Base-by-base conservation (phyloP, 225 moss, liverwort and hornwort species). In the Marchantia polymorpha region DNA sequence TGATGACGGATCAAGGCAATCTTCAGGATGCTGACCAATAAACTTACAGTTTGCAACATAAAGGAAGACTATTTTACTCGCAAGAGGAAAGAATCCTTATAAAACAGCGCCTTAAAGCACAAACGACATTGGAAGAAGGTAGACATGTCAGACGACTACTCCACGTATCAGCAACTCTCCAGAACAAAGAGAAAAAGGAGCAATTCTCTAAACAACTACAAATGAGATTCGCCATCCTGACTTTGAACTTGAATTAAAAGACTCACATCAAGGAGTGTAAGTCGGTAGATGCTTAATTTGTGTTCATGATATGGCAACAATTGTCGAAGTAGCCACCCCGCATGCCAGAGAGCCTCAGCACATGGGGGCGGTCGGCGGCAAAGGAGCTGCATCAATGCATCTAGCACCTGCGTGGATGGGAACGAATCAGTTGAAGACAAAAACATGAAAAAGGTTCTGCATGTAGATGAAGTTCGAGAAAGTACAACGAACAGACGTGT, bases 281-380 rank as follows among this genome's bases (percentile, higher is more conserved):
- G 88, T 77, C 95, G 88, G 74, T 59, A 78, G 78, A 89, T 86
- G 73, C 87, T 91, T 17, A 99, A 87, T 88, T 85, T 92, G 78
- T 90, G 91, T 75, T 93, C 95, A 79, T 92, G 92, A 51, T 88
- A 86, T 76, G 99, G 95, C 80, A 93, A 83, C 81, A 99, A 91
- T 85, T 99, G 99, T 48, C 93, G 93, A 47, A 99, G 81, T 78
- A 99, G 83, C 99, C 99, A 99, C 80, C 95, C 99, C 69, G 95
- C 93, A 86, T 99, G 99, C 99, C 93, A 99, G 72, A 99, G 84
- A 77, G 95, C 99, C 89, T 99, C 99, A 49, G 93, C 90, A 81
- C 90, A 92, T 4, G 93, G 93, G 60, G 95, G 89, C 69, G 99
- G 99, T 58, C 92, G 90, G 67, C 93, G 91, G 82, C 93, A 93